A percentile compares a stretch with the other conserved stretches of the same genome.
Conservation (phyloP, 495 filamentous ascomycete species). For the Penicillium subrubescens region DNA sequence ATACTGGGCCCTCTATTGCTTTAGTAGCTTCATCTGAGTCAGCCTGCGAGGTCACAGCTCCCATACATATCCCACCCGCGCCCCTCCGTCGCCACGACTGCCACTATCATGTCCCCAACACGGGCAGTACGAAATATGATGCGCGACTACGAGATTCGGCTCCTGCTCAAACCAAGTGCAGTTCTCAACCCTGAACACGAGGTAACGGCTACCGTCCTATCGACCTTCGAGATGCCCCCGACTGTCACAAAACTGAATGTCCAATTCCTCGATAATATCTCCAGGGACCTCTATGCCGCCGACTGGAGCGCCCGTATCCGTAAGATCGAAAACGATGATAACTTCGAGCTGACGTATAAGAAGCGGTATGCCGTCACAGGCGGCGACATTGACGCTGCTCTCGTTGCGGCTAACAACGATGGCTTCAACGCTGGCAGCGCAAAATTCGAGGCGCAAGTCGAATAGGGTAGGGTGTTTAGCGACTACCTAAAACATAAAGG, state of each 20-base stretch:
- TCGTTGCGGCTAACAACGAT: conserved; percentile 14
- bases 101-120: not conserved
- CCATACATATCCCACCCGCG: not conserved
- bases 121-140: conserved; percentile 10
- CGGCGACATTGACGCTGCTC: conserved; percentile 9
- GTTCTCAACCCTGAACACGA: conserved; percentile 10
- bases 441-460: conserved; percentile 20
- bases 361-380: conserved; percentile 16
- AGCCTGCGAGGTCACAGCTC: not conserved
- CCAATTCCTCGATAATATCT: conserved; percentile 16
- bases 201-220: conserved; percentile 12
- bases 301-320: conserved; percentile 19
- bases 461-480: no score
- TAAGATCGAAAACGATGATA: conserved; percentile 12
- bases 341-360: conserved; percentile 19
- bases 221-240: conserved; percentile 5
- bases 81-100: conserved; percentile 1
- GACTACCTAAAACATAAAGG: no score
- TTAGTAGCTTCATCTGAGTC: not conserved
- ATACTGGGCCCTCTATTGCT: conserved; percentile 1
- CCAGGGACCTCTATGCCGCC: conserved; percentile 14
- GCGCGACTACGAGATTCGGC: conserved; percentile 17
- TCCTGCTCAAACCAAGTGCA: conserved; percentile 10
- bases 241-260: conserved; percentile 11
- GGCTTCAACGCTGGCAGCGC: conserved; percentile 9